Conservation (phyloP, 441 rosid genomes). For the Viola pubescens region DNA sequence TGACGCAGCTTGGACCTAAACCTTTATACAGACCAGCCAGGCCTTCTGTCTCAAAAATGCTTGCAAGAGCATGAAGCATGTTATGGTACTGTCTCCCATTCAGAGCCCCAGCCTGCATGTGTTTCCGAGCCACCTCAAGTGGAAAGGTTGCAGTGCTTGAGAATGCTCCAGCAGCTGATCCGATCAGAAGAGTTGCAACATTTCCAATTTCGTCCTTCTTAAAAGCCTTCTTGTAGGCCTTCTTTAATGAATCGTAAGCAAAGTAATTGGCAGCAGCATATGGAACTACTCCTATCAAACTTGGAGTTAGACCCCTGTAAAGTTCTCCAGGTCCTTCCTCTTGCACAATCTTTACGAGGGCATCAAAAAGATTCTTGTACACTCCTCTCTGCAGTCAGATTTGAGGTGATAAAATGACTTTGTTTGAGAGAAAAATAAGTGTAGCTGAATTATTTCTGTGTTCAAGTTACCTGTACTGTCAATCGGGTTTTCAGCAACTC, state of each 20-base stretch:
- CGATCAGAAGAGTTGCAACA: slow-evolving; percentile 67
- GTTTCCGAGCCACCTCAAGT: slow-evolving; percentile 91
- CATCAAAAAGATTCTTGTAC: slow-evolving; percentile 63
- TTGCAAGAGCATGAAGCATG: slow-evolving; percentile 65
- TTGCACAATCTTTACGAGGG: slow-evolving; percentile 57
- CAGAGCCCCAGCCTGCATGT: slow-evolving; percentile 91
- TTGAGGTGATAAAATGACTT: neutral
- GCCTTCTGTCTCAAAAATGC: slow-evolving; percentile 75
- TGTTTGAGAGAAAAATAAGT: neutral
- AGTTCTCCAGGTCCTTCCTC: slow-evolving; percentile 84
- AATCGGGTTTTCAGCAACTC: slow-evolving; percentile 84
- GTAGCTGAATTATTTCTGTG: neutral
- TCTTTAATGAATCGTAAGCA: slow-evolving; percentile 71
- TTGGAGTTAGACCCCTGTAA: slow-evolving; percentile 84
- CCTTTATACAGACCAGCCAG: slow-evolving; percentile 74
- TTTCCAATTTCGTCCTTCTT: slow-evolving; percentile 75
- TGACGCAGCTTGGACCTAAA: slow-evolving; percentile 93
- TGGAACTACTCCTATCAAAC: slow-evolving; percentile 87
- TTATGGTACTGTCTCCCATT: slow-evolving; percentile 75
- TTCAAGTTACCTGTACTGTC: slow-evolving; percentile 59
- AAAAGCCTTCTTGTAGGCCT: slow-evolving; percentile 50
- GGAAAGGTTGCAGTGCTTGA: slow-evolving; percentile 91
- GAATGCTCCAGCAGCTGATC: slow-evolving; percentile 81
- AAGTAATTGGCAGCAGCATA: slow-evolving; percentile 87
- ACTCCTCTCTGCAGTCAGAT: slow-evolving; percentile 58